Evolutionary conservation across 2,329 filamentous ascomycete species (phyloP), one percentile per base, ranked within the genome.

Genomic region (Lachnellula subtilissima): DNA sequence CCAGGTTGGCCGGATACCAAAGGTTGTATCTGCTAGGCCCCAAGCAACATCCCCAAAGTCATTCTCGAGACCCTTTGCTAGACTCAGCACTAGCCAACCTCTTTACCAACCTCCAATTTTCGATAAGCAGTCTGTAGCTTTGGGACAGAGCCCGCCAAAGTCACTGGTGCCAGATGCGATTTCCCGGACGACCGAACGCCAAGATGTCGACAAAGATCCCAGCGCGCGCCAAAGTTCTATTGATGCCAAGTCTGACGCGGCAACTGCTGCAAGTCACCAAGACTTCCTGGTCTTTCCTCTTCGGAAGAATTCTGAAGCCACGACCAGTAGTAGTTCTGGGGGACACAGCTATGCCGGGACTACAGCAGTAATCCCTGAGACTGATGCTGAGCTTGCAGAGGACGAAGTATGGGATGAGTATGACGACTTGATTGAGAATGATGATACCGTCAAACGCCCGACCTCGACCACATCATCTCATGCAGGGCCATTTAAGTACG

Each of bases 391-490:
- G 0, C 78, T 86, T 51, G 93, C 96, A 72, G 89, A 95, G 62
- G 93, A 97, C 65, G 93, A 97, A 68, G 81, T 96, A 1, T 97
- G 93, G 93, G 86, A 92, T 57, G 93, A 97, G 72, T 97, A 95
- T 68, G 86, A 97, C 62, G 93, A 97, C 65, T 75, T 97, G 12
- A 81, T 97, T 53, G 88, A 89, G 52, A 86, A 89, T 11, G 79
- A 78, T 11, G 79, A 78, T 9, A 69, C 69, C 1, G 56, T 67
- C 35, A 74, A 75, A 60, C 72, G 72, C 1, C 77, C 78, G 2
- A 72, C 73, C 1, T 84, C 82, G 0, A 74, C 78, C 5, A 79
- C 78, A 1, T 84, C 82, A 0, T 85, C 84, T 0, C 75, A 77
- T 25, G 80, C 80, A 0, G 69, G 77, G 54, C 78, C 84, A 22